Conservation (phyloP, 352 stramenopile genomes). For the Phytophthora niederhauseri region DNA sequence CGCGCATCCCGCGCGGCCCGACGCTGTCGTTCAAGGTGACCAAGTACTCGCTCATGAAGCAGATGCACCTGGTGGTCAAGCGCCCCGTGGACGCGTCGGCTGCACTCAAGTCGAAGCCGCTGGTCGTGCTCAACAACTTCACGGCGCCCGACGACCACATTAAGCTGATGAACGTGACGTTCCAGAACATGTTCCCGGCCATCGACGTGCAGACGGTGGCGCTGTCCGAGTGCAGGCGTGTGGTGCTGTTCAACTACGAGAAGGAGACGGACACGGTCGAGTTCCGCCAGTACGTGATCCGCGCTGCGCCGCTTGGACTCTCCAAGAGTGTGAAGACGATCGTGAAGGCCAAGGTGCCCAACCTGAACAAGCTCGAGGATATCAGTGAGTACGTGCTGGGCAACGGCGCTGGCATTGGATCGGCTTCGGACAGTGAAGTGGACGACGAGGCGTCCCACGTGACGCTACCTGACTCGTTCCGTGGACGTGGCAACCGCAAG, state of each 20-base stretch:
- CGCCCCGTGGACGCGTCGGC: conserved; percentile 90
- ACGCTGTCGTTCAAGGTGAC: conserved; percentile 95
- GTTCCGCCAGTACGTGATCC: conserved; percentile 98
- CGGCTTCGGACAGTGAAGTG: conserved; percentile 94
- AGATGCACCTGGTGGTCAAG: conserved; percentile 93
- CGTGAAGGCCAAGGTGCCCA: conserved; percentile 93
- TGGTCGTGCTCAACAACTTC: conserved; percentile 99
- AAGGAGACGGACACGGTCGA: conserved; percentile 94
- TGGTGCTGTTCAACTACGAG: conserved; percentile 98
- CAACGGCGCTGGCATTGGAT: conserved; percentile 71
- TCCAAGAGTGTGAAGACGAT: conserved; percentile 92
- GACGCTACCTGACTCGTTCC: conserved; percentile 93
- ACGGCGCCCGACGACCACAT: conserved; percentile 88
- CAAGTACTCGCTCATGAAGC: conserved; percentile 92
- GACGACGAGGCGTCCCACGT: conserved; percentile 95
- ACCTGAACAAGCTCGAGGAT: conserved; percentile 95
- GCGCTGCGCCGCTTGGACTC: conserved; percentile 93
- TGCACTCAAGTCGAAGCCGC: conserved; percentile 90
- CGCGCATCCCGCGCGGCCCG: conserved; percentile 92
- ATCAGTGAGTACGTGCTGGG: conserved; percentile 97
- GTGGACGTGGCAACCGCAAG: conserved; percentile 92
- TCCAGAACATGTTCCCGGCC: conserved; percentile 99
- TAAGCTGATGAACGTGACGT: conserved; percentile 97
- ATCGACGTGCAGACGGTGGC: conserved; percentile 98
- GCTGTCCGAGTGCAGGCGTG: conserved; percentile 94